phyloP scores from a whole-genome alignment of 768 basidiomycete genomes.

The Leucosporidium yakuticum region DNA sequence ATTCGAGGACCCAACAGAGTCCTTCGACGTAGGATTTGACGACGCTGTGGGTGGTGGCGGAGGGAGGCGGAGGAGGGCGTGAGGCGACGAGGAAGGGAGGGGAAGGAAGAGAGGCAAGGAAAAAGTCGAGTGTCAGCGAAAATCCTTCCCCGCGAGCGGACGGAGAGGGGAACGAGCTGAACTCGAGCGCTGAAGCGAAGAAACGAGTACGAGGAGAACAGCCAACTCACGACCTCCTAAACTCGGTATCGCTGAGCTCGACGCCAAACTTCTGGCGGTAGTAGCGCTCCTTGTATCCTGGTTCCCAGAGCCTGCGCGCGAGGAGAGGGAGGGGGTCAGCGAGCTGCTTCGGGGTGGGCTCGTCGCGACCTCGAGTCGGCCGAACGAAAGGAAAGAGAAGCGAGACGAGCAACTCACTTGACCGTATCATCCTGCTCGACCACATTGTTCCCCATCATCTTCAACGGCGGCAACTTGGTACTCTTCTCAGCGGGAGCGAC shows the following conservation, averaged over 20 bases:
- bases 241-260: slow-evolving; percentile 61
- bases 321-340: neutral
- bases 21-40: slow-evolving; percentile 86
- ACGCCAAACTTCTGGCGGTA: slow-evolving; percentile 88
- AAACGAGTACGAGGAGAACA: neutral
- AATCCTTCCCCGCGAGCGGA: neutral
- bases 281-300: slow-evolving; percentile 91
- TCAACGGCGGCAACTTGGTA: slow-evolving; percentile 46
- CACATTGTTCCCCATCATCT: slow-evolving; percentile 81
- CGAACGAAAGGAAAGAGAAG: neutral
- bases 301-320: slow-evolving; percentile 73
- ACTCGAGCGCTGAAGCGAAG: slow-evolving; percentile 50
- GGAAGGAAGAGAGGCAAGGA: neutral
- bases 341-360: neutral
- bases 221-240: slow-evolving; percentile 61
- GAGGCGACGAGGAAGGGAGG: no score
- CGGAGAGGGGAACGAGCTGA: neutral
- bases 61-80: no score
- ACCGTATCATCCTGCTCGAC: slow-evolving; percentile 92
- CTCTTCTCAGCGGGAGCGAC: slow-evolving; percentile 47
- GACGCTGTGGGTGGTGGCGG: slow-evolving; percentile 52
- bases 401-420: slow-evolving; percentile 54
- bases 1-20: slow-evolving; percentile 88
- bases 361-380: neutral
- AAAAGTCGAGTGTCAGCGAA: neutral